Base-by-base conservation (phyloP, 2,329 filamentous ascomycete species). In the Fusarium concolor region DNA sequence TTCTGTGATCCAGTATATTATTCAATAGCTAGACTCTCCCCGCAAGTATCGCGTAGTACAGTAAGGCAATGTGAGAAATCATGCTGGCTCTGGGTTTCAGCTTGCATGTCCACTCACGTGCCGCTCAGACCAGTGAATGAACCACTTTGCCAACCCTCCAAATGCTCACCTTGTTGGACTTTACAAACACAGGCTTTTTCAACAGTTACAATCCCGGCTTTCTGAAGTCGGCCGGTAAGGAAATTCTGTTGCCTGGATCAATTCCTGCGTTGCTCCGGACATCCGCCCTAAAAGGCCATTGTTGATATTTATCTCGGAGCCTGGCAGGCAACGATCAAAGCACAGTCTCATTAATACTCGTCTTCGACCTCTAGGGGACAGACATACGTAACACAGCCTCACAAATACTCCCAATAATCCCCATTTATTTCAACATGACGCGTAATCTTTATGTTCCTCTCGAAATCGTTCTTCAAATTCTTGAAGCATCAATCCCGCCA, bases 381-480 rank as follows among this genome's bases (percentile, higher is more conserved):
- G 12, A 18, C 22, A 20, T 45, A 35, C 33, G 11, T n/a, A 45
- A 26, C 28, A 50, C 38, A 56, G 20, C 37, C 38, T 28, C 46
- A 15, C 10, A 20, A 55, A 18, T 7, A 17, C 20, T 9, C 28
- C 33, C 7, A 15, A 14, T n/a, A 6, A 14, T 20, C 12, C 18
- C 4, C 8, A 6, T 5, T 14, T 26, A 3, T 11, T 9, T 35
- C 17, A 43, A 42, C 4, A 65, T 65, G 52, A 43, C 38, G 11
- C 33, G 17, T 14, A 26, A 15, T 10, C n/a, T 31, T n/a, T 15
- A 52, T 10, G 11, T 71, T 2, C 68, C 68, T 8, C 15, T 71
- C 1, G 68, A 71, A 12, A 56, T 71, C 9, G 56, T 68, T 22
- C 51, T 71, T 2, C 56, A 58, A 5, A 35, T 71, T 11, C 42